Evolutionary conservation across 1,139 yeast genomes (phyloP).

Genomic region (Blastobotrys arbuscula): DNA sequence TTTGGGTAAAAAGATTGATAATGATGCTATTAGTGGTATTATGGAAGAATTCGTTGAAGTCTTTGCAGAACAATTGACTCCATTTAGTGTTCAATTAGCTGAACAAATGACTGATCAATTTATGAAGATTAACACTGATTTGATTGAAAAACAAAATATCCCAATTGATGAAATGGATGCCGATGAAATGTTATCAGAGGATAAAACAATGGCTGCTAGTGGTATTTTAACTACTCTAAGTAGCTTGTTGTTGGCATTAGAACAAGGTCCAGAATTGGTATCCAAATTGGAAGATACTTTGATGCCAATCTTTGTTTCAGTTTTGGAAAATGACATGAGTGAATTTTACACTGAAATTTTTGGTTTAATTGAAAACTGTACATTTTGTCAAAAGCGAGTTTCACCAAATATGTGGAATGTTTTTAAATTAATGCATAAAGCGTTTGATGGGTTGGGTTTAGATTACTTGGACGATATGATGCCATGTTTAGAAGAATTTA

Average conservation of each 20-base stretch:
- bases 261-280: slow-evolving; percentile 67
- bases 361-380: slow-evolving; percentile 80
- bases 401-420: slow-evolving; percentile 75
- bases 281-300: slow-evolving; percentile 65
- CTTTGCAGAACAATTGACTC: slow-evolving; percentile 82
- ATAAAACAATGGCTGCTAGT: slow-evolving; percentile 81
- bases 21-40: slow-evolving; percentile 81
- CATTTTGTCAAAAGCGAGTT: slow-evolving; percentile 65
- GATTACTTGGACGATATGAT: slow-evolving; percentile 71
- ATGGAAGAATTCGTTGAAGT: slow-evolving; percentile 95
- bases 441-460: slow-evolving; percentile 48
- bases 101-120: slow-evolving; percentile 75
- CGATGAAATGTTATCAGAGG: slow-evolving; percentile 47
- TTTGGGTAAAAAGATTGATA: slow-evolving; percentile 76
- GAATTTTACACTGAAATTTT: slow-evolving; percentile 80
- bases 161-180: slow-evolving; percentile 30
- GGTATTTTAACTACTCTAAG: slow-evolving; percentile 85
- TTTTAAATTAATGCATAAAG: slow-evolving; percentile 49
- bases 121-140: slow-evolving; percentile 63
- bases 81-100: slow-evolving; percentile 87
- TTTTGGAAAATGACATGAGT: slow-evolving; percentile 58
- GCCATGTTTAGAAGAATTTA: slow-evolving; percentile 69
- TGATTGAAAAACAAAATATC: slow-evolving; percentile 42
- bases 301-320: slow-evolving; percentile 65
- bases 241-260: slow-evolving; percentile 81